Percentiles rank a stretch among this genome's conserved stretches.
phyloP scores from a whole-genome alignment of 176 grass and related monocot species.

The Cenchrus fungigraminus region DNA sequence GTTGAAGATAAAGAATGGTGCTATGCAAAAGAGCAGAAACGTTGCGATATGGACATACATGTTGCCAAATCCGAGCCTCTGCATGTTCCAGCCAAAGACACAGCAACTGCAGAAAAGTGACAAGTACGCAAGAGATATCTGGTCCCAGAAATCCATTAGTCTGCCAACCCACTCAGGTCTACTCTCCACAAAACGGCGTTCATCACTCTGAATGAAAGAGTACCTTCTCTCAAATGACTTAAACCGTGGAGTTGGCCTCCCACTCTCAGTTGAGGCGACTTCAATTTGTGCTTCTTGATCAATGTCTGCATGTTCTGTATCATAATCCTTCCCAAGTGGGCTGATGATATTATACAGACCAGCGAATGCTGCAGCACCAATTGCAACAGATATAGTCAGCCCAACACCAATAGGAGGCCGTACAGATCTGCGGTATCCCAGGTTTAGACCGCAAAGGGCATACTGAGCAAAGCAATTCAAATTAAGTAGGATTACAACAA shows the following conservation, averaged over 20 bases:
- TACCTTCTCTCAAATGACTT: conserved; percentile 53
- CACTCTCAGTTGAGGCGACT: conserved; percentile 27
- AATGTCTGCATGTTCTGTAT: conserved; percentile 31
- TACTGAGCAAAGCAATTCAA: conserved; percentile 89
- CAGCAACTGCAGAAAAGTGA: conserved; percentile 90
- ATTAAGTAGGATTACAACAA: conserved; percentile 77
- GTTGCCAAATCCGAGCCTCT: conserved; percentile 95
- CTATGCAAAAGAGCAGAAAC: conserved; percentile 84
- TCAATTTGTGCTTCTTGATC: conserved; percentile 64
- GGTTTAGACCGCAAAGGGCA: conserved; percentile 74
- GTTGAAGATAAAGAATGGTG: conserved; percentile 96
- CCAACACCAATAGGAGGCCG: conserved; percentile 72
- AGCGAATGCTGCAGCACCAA: conserved; percentile 65
- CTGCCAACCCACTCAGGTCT: conserved; percentile 75
- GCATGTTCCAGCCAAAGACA: conserved; percentile 99
- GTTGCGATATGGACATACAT: conserved; percentile 94
- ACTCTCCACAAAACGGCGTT: conserved; percentile 55
- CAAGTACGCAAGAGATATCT: conserved; percentile 66
- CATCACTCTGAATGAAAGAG: conserved; percentile 56
- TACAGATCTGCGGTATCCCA: conserved; percentile 71
- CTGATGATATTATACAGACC: conserved; percentile 72
- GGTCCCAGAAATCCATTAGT: conserved; percentile 78
- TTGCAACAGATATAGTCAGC: conserved; percentile 62
- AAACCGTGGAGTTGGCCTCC: conserved; percentile 17
- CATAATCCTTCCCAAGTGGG: conserved; percentile 89